Evolutionary conservation across 441 rosid genomes (phyloP), one percentile per base, ranked within the genome.

Genomic region (Hura crepitans): DNA sequence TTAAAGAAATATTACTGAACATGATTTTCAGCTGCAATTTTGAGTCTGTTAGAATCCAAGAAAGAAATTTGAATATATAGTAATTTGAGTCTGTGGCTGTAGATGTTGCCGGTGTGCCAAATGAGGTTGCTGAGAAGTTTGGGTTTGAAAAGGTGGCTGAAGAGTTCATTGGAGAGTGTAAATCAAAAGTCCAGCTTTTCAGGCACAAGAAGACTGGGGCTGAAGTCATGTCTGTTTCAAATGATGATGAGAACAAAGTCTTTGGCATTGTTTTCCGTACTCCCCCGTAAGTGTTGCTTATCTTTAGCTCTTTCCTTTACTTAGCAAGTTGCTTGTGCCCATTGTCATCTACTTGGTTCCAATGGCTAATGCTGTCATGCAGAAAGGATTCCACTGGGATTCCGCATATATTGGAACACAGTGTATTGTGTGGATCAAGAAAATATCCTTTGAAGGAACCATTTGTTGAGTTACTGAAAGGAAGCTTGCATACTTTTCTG

Each of bases 371-470:
- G 83, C 79, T 88, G 88, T 37, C 22, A 70, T 85, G 85, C 83
- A 94, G 97, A 75, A 85, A 87, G 77, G 93, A 92, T 87, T 94
- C 99, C 51, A 89, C 97, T 63, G 99, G 97, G 69, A 90, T 94
- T 77, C 97, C 99, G 30, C 99, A 92, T 86, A 92, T 94, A 74
- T 73, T 94, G 84, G 97, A 94, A 79, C 99, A 92, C 82, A 90
- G 97, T 72, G 97, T 94, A 7, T 78, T 94, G 28, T 94, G 99
- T 74, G 99, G 99, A 39, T 94, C 99, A n/a, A 85, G 96, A 68
- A 92, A 94, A 83, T 94, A 92, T 79, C 97, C 97, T 1, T 75
- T 94, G 74, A 94, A 94, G 81, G 99, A 94, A 79, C 99, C 99
- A 10, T 94, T 94, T 79, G 98, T 92, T 71, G 98, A 94, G 68